Conservation (phyloP, 2,329 filamentous ascomycete species). For the Beauveria varroae region DNA sequence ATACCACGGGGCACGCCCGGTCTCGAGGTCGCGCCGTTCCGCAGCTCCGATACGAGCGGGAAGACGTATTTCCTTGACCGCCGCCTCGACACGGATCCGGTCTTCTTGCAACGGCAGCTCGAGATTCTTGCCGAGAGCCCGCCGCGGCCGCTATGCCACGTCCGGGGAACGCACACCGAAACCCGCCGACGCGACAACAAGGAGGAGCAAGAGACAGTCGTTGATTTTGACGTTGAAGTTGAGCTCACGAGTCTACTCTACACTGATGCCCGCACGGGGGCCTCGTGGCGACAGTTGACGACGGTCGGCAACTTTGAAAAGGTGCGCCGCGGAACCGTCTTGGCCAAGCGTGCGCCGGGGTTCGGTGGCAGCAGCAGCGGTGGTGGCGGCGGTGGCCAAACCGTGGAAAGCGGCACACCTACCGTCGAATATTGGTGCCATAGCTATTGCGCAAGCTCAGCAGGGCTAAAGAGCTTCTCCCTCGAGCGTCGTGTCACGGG, state of each 20-base stretch:
- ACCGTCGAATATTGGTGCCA: slow-evolving; percentile 56
- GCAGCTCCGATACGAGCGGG: slow-evolving; percentile 25
- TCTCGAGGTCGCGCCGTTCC: slow-evolving; percentile 21
- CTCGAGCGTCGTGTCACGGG: slow-evolving; percentile 48
- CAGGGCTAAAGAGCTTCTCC: slow-evolving; percentile 49
- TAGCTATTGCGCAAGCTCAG: slow-evolving; percentile 52
- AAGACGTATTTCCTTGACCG: slow-evolving; percentile 36
- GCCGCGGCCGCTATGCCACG: slow-evolving; percentile 44
- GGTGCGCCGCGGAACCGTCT: slow-evolving; percentile 56
- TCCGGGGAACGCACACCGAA: slow-evolving; percentile 47
- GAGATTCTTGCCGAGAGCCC: slow-evolving; percentile 36
- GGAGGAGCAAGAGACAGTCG: slow-evolving; percentile 37
- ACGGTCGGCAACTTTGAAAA: slow-evolving; percentile 52
- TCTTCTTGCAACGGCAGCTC: slow-evolving; percentile 38
- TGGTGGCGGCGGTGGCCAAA: slow-evolving; percentile 12
- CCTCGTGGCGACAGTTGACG: slow-evolving; percentile 36
- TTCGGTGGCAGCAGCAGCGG: slow-evolving; percentile 21
- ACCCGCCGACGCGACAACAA: slow-evolving; percentile 37
- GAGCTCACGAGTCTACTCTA: slow-evolving; percentile 54
- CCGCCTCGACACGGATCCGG: slow-evolving; percentile 36
- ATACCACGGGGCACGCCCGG: slow-evolving; percentile 13
- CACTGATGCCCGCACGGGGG: slow-evolving; percentile 31
- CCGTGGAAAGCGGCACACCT: slow-evolving; percentile 24
- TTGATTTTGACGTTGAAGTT: slow-evolving; percentile 53
- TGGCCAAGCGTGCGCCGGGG: slow-evolving; percentile 43